Evolutionary conservation across 1,139 yeast species (phyloP), one percentile per base, ranked within the genome.

Genomic region (Suhomyces guaymorum): DNA sequence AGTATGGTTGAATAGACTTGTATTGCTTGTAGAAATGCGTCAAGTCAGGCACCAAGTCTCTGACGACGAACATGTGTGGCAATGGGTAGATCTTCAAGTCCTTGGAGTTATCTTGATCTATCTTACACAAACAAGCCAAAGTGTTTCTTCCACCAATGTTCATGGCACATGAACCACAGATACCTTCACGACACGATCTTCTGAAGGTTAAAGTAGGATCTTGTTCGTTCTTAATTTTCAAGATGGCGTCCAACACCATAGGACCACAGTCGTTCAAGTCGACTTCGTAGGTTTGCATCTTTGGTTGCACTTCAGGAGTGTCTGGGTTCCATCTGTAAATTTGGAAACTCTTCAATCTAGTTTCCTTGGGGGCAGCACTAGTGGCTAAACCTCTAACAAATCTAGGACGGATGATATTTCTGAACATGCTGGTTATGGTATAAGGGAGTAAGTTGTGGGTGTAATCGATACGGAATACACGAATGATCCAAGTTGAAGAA

Each of bases 121-220:
- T 89, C 66, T 89, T 84, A 73, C 97, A 89, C 53, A 94, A 73
- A 70, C 98, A 92, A 26, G 98, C 98, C 56, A 92, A 75, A 21
- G 98, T 92, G 75, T 92, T 92, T 61, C 85, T 77, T 51, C 99
- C 99, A 48, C 96, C 95, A 63, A 92, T 92, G 74, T 92, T 92
- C 99, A 92, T 92, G 53, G 99, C 99, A 75, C 99, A 92, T 4
- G 97, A 92, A 32, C 99, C 99, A 72, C 99, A 92, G 52, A 92
- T 94, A 55, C 99, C 99, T 70, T 92, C 99, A 74, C 99, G 90
- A 72, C 98, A 92, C 33, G 97, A 89, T 69, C 98, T 83, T 74
- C 99, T 83, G 68, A 92, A 85, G 4, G 98, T 92, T 59, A 92
- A 78, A 20, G 97, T 86, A 26, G 97, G 68, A 63, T 92, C 99